Conservation (phyloP, 495 filamentous ascomycete species). For the Hypoxylon cercidicola region DNA sequence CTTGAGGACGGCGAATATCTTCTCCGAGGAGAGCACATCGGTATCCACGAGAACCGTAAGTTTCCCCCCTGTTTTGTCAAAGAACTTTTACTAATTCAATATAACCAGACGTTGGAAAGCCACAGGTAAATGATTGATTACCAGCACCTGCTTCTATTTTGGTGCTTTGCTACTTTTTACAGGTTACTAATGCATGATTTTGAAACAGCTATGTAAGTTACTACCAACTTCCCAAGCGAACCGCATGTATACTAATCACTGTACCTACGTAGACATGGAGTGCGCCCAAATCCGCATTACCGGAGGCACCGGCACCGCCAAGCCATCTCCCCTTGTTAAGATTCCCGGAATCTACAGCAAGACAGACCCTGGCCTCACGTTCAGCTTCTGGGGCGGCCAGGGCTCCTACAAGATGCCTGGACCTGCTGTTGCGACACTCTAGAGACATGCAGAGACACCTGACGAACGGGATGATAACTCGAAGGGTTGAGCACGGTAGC, state of each 20-base stretch:
- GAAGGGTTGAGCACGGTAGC: background rate
- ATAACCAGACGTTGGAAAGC: constrained; percentile 32
- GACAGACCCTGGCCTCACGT: constrained; percentile 55
- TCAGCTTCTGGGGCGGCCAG: constrained; percentile 52
- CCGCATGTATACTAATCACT: constrained; percentile 30
- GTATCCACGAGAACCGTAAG: constrained; percentile 56
- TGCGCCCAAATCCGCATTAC: constrained; percentile 66
- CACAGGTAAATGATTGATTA: constrained; percentile 18
- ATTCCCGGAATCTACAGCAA: constrained; percentile 64
- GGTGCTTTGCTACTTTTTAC: constrained; percentile 8
- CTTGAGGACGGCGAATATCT: constrained; percentile 65
- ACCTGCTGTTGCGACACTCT: constrained; percentile 40
- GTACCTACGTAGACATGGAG: constrained; percentile 60
- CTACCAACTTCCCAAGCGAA: constrained; percentile 20
- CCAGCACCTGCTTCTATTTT: background rate
- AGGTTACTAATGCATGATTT: constrained; percentile 15
- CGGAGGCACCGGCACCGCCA: constrained; percentile 55
- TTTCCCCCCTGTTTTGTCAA: constrained; percentile 8
- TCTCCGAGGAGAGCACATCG: constrained; percentile 65
- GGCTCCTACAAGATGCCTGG: constrained; percentile 52
- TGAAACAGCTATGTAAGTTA: constrained; percentile 42
- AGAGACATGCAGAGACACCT: constrained; percentile 1
- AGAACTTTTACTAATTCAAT: constrained; percentile 15
- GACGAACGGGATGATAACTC: background rate
- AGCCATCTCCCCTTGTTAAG: constrained; percentile 53